Evolutionary conservation across 768 basidiomycete species (phyloP), one percentile per base, ranked within the genome.

Genomic region (Dentipellis sp.): DNA sequence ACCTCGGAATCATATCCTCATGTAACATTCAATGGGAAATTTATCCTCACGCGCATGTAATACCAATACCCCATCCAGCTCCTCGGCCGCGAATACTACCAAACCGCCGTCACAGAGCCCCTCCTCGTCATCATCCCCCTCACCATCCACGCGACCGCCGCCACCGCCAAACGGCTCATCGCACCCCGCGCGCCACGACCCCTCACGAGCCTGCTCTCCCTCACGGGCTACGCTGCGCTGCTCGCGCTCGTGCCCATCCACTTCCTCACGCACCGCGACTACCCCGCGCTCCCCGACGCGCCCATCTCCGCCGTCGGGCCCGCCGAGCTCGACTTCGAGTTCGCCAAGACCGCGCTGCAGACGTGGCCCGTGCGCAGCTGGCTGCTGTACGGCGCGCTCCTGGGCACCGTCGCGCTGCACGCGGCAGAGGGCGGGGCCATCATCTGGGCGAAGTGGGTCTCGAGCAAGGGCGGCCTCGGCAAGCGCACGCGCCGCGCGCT

Each of bases 31-130:
- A 21, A 17, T 35, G 10, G 37, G 10, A 10, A 16, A 8, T 36
- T 35, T 10, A 19, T 16, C 12, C 10, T 6, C 0, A 17, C 2
- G 2, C 8, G 8, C 8, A 35, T 14, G 10, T n/a, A 23, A 45
- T 22, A 52, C 48, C 49, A 36, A 4, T 16, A 6, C 11, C 11
- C 29, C 37, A 16, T 45, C 9, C 62, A 93, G 89, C 73, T 94
- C 46, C 74, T 94, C 11, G 88, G 90, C 10, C 73, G 91, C 53
- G 91, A 91, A 69, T 91, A 91, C 69, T 94, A 94, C 67, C 89
- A 93, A 65, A 87, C 85, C 0, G 55, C 71, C 0, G 75, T 84
- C 52, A 79, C 80, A 19, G 90, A 94, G 68, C 79, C 75, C 40
- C 79, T 80, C 45, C 79, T 92, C 11, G 73, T 93, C 10, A 72